phyloP scores from a whole-genome alignment of 805 yeast species.

The Yamadazyma scolyti region DNA sequence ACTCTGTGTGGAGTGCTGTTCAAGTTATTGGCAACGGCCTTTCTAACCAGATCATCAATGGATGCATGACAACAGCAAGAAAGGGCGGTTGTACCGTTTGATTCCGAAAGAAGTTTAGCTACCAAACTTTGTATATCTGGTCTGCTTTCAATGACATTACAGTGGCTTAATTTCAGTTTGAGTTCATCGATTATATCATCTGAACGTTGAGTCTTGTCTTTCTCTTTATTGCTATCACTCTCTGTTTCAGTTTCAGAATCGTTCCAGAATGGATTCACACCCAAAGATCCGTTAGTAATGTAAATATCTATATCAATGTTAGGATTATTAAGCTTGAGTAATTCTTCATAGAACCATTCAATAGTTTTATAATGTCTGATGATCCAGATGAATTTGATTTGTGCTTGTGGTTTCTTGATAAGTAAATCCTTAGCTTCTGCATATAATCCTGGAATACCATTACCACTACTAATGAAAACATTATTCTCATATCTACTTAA shows the following conservation, averaged over 20 bases:
- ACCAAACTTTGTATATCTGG: slow-evolving; percentile 35
- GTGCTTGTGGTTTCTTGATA: slow-evolving; percentile 7
- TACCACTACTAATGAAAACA: slow-evolving; percentile 35
- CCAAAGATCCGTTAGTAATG: slow-evolving; percentile 25
- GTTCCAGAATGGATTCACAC: slow-evolving; percentile 10
- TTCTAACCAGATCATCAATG: slow-evolving; percentile 35
- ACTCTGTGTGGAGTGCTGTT: slow-evolving; percentile 23
- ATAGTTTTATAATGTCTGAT: slow-evolving; percentile 36
- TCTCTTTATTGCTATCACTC: slow-evolving; percentile 4
- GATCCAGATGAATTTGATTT: slow-evolving; percentile 34
- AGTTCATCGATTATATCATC: slow-evolving; percentile 14
- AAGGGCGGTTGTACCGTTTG: slow-evolving; percentile 41
- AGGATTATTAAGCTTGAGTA: slow-evolving; percentile 27
- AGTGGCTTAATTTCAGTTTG: slow-evolving; percentile 23
- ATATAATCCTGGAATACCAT: slow-evolving; percentile 39
- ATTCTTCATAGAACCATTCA: slow-evolving; percentile 38
- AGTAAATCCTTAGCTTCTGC: slow-evolving; percentile 27
- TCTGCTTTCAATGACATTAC: slow-evolving; percentile 45
- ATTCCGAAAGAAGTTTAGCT: slow-evolving; percentile 28
- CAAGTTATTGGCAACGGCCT: slow-evolving; percentile 23
- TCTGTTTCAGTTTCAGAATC: slow-evolving; percentile 8
- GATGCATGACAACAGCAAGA: slow-evolving; percentile 48
- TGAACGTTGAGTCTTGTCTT: slow-evolving; percentile 1
- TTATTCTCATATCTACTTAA: slow-evolving; percentile 25
- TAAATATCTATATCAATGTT: slow-evolving; percentile 37